Evolutionary conservation across 495 filamentous ascomycete genomes (phyloP).

Genomic region (Daldinia vernicosa): DNA sequence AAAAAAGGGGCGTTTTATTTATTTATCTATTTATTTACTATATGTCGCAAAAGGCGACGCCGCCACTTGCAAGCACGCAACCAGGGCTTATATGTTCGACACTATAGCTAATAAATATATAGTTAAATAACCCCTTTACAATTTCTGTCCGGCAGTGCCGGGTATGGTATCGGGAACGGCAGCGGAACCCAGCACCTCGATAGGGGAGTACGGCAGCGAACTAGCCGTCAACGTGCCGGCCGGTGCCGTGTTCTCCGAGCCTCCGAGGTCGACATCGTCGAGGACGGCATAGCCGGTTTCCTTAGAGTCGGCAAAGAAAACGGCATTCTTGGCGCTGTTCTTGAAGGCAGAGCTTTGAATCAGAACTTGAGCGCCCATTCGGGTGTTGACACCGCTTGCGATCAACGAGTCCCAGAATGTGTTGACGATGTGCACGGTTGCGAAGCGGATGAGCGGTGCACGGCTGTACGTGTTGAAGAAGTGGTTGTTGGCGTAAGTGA

Average conservation of each 20-base stretch:
- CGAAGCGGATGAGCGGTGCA: constrained; percentile 68
- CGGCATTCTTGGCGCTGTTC: constrained; percentile 53
- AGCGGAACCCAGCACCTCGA: constrained; percentile 47
- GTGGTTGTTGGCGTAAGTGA: constrained; percentile 72
- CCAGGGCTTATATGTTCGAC: no score
- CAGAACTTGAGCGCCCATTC: constrained; percentile 70
- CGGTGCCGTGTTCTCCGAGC: constrained; percentile 55
- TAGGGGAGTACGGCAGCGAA: constrained; percentile 20
- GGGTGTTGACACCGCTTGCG: constrained; percentile 69
- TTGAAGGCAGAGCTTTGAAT: constrained; percentile 69
- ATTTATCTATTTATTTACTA: no score
- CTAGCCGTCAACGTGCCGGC: constrained; percentile 55
- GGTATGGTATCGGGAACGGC: constrained; percentile 58
- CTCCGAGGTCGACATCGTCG: constrained; percentile 65
- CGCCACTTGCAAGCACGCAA: no score
- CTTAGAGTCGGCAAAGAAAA: constrained; percentile 66
- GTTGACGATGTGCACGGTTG: constrained; percentile 63
- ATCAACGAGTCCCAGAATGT: constrained; percentile 57
- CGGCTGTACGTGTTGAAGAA: constrained; percentile 70
- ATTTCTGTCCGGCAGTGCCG: constrained; percentile 61
- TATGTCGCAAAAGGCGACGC: no score
- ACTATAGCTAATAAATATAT: no score
- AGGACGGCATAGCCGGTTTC: constrained; percentile 59
- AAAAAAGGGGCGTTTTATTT: no score
- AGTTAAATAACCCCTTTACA: background rate